Evolutionary conservation across 2,329 filamentous ascomycete species (phyloP).

Genomic region (Trichoderma asperellum): DNA sequence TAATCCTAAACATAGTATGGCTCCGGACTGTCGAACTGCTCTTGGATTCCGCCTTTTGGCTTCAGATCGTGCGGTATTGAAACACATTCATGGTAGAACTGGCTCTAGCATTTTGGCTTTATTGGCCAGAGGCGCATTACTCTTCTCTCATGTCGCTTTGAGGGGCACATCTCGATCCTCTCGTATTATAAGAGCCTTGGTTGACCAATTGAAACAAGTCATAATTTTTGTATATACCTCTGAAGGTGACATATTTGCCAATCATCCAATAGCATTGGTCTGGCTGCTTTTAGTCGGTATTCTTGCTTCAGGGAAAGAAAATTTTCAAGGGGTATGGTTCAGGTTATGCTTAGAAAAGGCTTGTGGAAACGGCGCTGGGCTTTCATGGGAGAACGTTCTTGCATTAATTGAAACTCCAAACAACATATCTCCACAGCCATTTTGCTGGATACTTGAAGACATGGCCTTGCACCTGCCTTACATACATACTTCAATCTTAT

Average conservation of each 20-base stretch:
- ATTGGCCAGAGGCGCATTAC: neutral
- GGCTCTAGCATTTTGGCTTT: neutral
- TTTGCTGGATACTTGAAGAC: slow-evolving; percentile 10
- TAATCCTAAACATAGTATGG: neutral
- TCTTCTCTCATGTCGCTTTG: neutral
- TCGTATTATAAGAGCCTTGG: neutral
- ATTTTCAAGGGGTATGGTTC: neutral
- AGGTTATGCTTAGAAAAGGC: slow-evolving; percentile 6
- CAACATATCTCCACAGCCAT: slow-evolving; percentile 1
- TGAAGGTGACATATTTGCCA: neutral
- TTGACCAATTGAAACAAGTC: slow-evolving; percentile 1
- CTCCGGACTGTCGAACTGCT: neutral
- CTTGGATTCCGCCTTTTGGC: slow-evolving; percentile 11
- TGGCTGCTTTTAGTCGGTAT: slow-evolving; percentile 1
- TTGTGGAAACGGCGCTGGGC: neutral
- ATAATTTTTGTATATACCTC: neutral
- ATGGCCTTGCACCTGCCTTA: neutral
- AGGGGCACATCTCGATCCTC: neutral
- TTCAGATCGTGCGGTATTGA: neutral
- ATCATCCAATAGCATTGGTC: neutral
- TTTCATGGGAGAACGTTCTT: neutral
- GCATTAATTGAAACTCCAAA: neutral
- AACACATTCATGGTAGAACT: neutral
- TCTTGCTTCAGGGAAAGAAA: slow-evolving; percentile 9
- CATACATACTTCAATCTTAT: slow-evolving; percentile 2